Evolutionary conservation across 441 rosid species (phyloP).

Genomic region (Brassica balearica): DNA sequence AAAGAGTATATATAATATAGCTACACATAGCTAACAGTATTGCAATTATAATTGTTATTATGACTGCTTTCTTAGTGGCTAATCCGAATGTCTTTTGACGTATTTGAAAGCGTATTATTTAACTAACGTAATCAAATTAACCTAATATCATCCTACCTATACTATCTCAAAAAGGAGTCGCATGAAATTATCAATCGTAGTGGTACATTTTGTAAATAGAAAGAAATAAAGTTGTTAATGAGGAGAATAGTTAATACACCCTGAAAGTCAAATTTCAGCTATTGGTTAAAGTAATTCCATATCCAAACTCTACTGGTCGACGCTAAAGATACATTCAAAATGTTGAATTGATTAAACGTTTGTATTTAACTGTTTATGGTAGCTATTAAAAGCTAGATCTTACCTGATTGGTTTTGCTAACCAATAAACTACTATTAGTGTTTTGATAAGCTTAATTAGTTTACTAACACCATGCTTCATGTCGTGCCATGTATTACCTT

Average conservation of each 20-base stretch:
- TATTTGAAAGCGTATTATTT: too few species aligned
- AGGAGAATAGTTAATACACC: slow-evolving; percentile 19
- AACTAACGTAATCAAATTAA: too few species aligned
- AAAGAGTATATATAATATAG: too few species aligned
- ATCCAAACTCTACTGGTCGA: background rate
- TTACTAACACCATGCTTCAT: slow-evolving; percentile 29
- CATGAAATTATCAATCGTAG: too few species aligned
- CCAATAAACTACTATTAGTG: background rate
- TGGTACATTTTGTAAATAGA: too few species aligned
- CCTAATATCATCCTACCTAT: too few species aligned
- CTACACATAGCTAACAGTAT: too few species aligned
- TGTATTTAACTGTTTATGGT: slow-evolving; percentile 6
- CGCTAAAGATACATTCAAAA: background rate
- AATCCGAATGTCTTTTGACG: too few species aligned
- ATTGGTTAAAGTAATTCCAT: slow-evolving; percentile 13
- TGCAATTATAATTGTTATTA: too few species aligned
- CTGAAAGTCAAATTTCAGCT: slow-evolving; percentile 21
- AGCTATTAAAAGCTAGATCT: background rate
- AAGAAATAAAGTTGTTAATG: background rate
- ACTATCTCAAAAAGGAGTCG: too few species aligned
- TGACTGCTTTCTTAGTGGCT: too few species aligned
- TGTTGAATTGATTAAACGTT: background rate
- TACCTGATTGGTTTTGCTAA: slow-evolving; percentile 28
- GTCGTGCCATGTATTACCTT: slow-evolving; percentile 42
- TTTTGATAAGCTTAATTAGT: slow-evolving; percentile 6